phyloP scores from a whole-genome alignment of 169 alveolate species.

The Cryptosporidium bovis region DNA sequence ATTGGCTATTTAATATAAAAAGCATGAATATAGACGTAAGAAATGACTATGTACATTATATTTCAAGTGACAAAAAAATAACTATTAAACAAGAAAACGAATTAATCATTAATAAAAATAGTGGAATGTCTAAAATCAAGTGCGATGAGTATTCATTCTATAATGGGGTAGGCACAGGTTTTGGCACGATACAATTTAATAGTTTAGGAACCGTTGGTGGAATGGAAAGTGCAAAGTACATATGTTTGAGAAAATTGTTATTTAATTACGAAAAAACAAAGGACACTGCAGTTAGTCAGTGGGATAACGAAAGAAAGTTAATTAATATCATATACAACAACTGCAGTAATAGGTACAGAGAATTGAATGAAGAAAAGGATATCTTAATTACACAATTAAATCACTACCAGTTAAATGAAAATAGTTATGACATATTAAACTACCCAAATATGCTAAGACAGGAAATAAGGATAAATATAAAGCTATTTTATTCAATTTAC shows the following conservation, averaged over 20 bases:
- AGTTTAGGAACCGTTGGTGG: conserved; percentile 33
- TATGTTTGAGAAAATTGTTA: conserved; percentile 38
- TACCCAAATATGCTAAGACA: conserved; percentile 7
- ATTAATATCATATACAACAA: conserved; percentile 5
- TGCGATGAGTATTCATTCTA: conserved; percentile 26
- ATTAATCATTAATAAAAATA: background rate
- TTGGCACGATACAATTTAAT: conserved; percentile 47
- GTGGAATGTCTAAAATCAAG: background rate
- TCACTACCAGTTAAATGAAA: background rate
- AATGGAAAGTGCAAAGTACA: background rate
- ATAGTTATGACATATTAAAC: background rate
- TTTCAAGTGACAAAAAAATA: background rate
- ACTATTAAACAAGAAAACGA: background rate
- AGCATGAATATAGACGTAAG: background rate
- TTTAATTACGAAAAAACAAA: background rate
- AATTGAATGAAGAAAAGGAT: background rate
- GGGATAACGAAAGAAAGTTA: conserved; percentile 14
- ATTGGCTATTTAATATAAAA: conserved; percentile 5
- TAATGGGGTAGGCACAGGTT: conserved; percentile 48
- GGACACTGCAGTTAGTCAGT: background rate
- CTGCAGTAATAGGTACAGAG: background rate
- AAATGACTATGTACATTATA: conserved; percentile 23
- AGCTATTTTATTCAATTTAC: conserved; percentile 8
- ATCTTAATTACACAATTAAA: background rate
- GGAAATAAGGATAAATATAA: conserved; percentile 27